These are phyloP conservation scores for Cystofilobasidium ferigula DNA, from an alignment of 768 basidiomycete genomes.

Conservation along the genomic window DNA sequence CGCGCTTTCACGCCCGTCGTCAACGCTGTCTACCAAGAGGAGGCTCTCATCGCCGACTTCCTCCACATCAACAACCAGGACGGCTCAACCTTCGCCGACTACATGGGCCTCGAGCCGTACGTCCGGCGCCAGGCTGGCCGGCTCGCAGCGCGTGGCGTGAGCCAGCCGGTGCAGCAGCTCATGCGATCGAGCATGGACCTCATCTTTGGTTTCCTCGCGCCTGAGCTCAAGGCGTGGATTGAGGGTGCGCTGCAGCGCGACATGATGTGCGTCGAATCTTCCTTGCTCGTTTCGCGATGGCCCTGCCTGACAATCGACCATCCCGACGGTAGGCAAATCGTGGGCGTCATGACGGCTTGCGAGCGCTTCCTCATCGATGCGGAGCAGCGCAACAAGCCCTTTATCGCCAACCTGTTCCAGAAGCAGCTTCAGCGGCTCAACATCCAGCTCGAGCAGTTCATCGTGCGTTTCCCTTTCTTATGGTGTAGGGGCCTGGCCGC, in stretches of 20 bases:
- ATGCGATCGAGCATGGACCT: slow-evolving; percentile 83
- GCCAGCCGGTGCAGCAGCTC: slow-evolving; percentile 54
- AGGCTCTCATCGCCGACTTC: slow-evolving; percentile 81
- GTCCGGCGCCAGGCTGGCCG: slow-evolving; percentile 84
- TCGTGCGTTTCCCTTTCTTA: slow-evolving; percentile 34
- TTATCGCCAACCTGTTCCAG: slow-evolving; percentile 59
- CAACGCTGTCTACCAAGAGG: slow-evolving; percentile 65
- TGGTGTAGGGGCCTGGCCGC: no score
- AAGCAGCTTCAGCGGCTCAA: slow-evolving; percentile 71
- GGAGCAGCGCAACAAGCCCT: slow-evolving; percentile 58
- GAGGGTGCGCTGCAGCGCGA: slow-evolving; percentile 68
- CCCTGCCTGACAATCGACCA: slow-evolving; percentile 1
- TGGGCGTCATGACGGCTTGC: slow-evolving; percentile 66
- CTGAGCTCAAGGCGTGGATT: slow-evolving; percentile 72
- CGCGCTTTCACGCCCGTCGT: slow-evolving; percentile 59
- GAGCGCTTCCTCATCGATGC: slow-evolving; percentile 68
- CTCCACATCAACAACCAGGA: slow-evolving; percentile 67
- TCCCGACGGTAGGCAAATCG: slow-evolving; percentile 53
- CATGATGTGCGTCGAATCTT: slow-evolving; percentile 51
- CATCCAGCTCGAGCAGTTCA: slow-evolving; percentile 58
- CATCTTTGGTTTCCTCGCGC: slow-evolving; percentile 83
- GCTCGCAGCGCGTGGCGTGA: slow-evolving; percentile 44
- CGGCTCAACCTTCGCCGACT: slow-evolving; percentile 80
- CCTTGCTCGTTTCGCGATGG: slow-evolving; percentile 5
- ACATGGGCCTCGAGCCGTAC: slow-evolving; percentile 85